Evolutionary conservation across 805 yeast species (phyloP).

Genomic region (Hanseniaspora valbyensis): DNA sequence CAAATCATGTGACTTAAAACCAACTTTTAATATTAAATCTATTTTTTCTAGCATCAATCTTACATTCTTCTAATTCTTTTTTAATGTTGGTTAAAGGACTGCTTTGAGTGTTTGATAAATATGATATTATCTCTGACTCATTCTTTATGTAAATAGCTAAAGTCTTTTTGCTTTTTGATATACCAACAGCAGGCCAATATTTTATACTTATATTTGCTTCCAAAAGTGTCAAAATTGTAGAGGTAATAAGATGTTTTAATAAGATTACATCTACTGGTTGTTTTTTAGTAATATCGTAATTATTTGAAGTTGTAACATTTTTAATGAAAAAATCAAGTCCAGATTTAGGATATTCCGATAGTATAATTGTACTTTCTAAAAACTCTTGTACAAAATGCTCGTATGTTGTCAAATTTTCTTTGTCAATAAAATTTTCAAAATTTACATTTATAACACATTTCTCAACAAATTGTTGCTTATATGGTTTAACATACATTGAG

Average conservation of each 20-base stretch:
- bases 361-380: slow-evolving; percentile 31
- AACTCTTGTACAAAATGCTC: slow-evolving; percentile 31
- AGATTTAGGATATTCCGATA: slow-evolving; percentile 79
- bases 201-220: slow-evolving; percentile 75
- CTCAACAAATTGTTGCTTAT: slow-evolving; percentile 57
- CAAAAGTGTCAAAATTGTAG: slow-evolving; percentile 59
- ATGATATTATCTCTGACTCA: slow-evolving; percentile 48
- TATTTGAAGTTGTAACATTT: slow-evolving; percentile 32
- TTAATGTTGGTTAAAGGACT: slow-evolving; percentile 23
- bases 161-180: slow-evolving; percentile 32
- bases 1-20: slow-evolving; percentile 9
- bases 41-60: slow-evolving; percentile 23
- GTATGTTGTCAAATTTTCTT: slow-evolving; percentile 26
- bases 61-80: slow-evolving; percentile 36
- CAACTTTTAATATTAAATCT: slow-evolving; percentile 21
- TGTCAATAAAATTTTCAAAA: slow-evolving; percentile 28
- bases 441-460: slow-evolving; percentile 54
- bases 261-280: slow-evolving; percentile 29
- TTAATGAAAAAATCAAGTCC: slow-evolving; percentile 69
- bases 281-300: slow-evolving; percentile 27
- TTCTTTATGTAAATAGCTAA: slow-evolving; percentile 45
- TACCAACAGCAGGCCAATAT: slow-evolving; percentile 65
- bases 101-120: slow-evolving; percentile 32
- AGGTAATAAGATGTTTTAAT: slow-evolving; percentile 31
- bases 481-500: slow-evolving; percentile 76